Evolutionary conservation across 768 basidiomycete genomes (phyloP), one percentile per base, ranked within the genome.

Genomic region (Plicaturopsis crispa): DNA sequence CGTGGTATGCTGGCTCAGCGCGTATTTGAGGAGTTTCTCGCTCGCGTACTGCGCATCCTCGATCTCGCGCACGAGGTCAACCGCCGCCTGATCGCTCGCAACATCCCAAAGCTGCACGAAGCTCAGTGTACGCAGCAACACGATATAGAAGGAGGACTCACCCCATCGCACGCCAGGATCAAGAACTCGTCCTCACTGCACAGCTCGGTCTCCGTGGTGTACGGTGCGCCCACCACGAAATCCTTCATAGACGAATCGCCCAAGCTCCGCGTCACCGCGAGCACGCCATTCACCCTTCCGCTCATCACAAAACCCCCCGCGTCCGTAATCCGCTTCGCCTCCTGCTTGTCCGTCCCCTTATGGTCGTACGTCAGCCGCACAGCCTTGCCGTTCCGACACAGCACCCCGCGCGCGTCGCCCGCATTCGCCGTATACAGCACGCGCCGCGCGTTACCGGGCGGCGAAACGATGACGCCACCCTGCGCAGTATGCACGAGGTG

Each of bases 231-330:
- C 34, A 98, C 96, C 8, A 99, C 96, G 57, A 93, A 99, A 52
- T 99, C 96, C 62, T 99, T 99, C 96, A 99, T 98, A 5, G 90
- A 86, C 2, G 91, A 86, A 54, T 99, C 96, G 23, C 96, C 96
- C 40, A 99, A 66, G 51, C 91, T 91, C 41, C 96, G 73, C 13
- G 96, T 99, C 20, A 99, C 96, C 5, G 92, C 92, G 39, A 99
- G 67, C 30, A 98, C 93, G 46, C 94, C 96, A 48, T 99, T 99
- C 23, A 99, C 96, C 10, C 96, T 78, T 46, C 94, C 96, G 53
- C 94, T 94, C 86, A 99, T 82, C 16, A 99, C 93, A 55, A 98
- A 99, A 2, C 96, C 96, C 7, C 96, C 96, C 0, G 96, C 96
- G 54, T 98, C 96, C 35, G 75, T 92, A 57, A 99, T 98, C 16